Conservation (phyloP, 108 stramenopile species). For the Nitzschia inconspicua region DNA sequence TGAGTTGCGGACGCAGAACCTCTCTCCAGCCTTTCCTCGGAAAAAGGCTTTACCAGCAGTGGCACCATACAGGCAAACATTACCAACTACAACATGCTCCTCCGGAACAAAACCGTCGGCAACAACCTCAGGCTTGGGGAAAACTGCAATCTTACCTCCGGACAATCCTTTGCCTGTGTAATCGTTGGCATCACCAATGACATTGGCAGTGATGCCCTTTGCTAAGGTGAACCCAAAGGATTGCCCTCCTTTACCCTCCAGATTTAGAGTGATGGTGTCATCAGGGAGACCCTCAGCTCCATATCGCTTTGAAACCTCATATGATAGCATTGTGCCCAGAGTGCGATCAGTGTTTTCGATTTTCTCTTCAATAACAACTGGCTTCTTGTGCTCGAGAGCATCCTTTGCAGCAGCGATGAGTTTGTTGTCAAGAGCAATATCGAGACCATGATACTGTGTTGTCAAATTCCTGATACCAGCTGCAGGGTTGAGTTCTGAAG, state of each 20-base stretch:
- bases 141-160: conserved; percentile 92
- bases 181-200: conserved; percentile 97
- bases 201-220: conserved; percentile 90
- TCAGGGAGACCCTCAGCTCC: conserved; percentile 94
- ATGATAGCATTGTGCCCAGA: conserved; percentile 92
- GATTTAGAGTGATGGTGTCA: conserved; percentile 89
- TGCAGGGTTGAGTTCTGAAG: conserved; percentile 87
- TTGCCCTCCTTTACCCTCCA: conserved; percentile 94
- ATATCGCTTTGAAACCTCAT: conserved; percentile 85
- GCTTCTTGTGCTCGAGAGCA: conserved; percentile 81
- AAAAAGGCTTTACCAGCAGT: conserved; percentile 96
- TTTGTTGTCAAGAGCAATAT: conserved; percentile 76
- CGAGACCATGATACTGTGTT: conserved; percentile 87
- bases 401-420: conserved; percentile 79
- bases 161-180: conserved; percentile 96
- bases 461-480: conserved; percentile 77
- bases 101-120: conserved; percentile 82
- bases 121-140: conserved; percentile 60
- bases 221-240: conserved; percentile 93
- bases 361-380: conserved; percentile 74
- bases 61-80: conserved; percentile 95
- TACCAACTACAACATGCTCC: conserved; percentile 94
- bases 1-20: conserved; percentile 97
- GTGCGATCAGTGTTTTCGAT: conserved; percentile 93
- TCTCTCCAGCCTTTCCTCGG: conserved; percentile 95